Conservation (phyloP, 73 alveolate genomes). For the Loxodes magnus region DNA sequence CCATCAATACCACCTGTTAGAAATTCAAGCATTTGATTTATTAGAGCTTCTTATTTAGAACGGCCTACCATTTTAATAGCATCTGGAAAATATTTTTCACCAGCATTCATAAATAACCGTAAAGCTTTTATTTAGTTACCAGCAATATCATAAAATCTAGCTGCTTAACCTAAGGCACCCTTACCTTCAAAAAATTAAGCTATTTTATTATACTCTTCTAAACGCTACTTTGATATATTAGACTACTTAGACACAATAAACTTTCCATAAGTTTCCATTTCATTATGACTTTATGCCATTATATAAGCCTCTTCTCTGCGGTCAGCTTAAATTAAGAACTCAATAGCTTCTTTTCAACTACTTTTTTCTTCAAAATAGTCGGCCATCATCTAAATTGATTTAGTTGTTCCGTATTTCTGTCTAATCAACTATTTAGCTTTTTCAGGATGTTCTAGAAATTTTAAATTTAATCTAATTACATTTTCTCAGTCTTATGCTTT, state of each 20-base stretch:
- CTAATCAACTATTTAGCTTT: constrained; percentile 82
- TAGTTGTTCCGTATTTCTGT: constrained; percentile 75
- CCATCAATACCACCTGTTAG: constrained; percentile 85
- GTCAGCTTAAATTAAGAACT: constrained; percentile 86
- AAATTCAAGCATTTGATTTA: constrained; percentile 84
- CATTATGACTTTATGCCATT: constrained; percentile 81
- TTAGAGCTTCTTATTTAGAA: constrained; percentile 79
- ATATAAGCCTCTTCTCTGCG: constrained; percentile 92
- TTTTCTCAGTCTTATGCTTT: constrained; percentile 92
- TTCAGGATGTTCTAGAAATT: constrained; percentile 81
- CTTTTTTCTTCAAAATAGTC: constrained; percentile 87
- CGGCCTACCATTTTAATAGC: constrained; percentile 94
- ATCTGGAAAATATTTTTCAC: constrained; percentile 83
- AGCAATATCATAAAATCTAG: constrained; percentile 87
- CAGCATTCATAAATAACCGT: constrained; percentile 77
- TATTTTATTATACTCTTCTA: constrained; percentile 84
- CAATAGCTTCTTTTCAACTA: constrained; percentile 82
- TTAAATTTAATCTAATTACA: constrained; percentile 84
- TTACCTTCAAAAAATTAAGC: constrained; percentile 90
- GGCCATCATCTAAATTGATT: constrained; percentile 86
- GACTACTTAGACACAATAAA: constrained; percentile 67
- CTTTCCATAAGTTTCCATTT: constrained; percentile 90
- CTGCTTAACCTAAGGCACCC: constrained; percentile 85
- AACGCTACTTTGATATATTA: no score
- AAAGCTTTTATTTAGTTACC: constrained; percentile 85